A percentile compares a stretch with the other conserved stretches of the same genome.
Evolutionary conservation across 2,329 filamentous ascomycete species (phyloP).

Genomic region (Domatiomyces catenatus): DNA sequence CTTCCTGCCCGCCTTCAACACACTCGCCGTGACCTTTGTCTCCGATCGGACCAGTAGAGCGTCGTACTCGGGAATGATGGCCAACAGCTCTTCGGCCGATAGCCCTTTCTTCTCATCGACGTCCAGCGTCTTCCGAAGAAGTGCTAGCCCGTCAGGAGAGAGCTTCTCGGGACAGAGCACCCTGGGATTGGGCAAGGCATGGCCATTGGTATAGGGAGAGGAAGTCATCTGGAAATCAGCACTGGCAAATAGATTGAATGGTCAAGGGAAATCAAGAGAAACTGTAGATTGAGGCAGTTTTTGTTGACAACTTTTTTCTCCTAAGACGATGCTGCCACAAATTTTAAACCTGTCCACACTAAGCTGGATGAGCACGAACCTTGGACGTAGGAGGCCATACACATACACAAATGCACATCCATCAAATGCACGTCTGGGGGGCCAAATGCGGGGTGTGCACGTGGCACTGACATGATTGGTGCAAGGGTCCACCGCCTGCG

Average conservation of each 20-base stretch:
- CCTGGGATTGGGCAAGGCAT: conserved; percentile 26
- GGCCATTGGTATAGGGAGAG: conserved; percentile 6
- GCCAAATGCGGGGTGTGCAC: background rate
- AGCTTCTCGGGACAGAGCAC: conserved; percentile 68
- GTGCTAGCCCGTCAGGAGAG: conserved; percentile 58
- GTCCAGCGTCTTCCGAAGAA: conserved; percentile 51
- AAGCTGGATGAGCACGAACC: background rate
- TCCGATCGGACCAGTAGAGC: conserved; percentile 68
- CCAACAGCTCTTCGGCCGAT: conserved; percentile 45
- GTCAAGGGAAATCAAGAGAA: background rate
- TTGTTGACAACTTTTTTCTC: background rate
- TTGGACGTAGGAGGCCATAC: background rate
- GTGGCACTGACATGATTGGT: background rate
- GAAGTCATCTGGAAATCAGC: background rate
- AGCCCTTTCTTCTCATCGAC: conserved; percentile 54
- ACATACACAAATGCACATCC: background rate
- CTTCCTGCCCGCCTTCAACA: conserved; percentile 50
- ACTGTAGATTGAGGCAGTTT: background rate
- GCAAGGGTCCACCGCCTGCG: background rate
- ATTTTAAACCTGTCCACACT: background rate
- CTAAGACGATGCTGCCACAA: background rate
- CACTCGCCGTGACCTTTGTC: conserved; percentile 58
- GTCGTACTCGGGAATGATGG: conserved; percentile 56
- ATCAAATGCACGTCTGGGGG: too few species aligned
- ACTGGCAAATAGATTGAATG: too few species aligned